Base-by-base conservation (phyloP, 345 rosid species). In the Orychophragmus violaceus region DNA sequence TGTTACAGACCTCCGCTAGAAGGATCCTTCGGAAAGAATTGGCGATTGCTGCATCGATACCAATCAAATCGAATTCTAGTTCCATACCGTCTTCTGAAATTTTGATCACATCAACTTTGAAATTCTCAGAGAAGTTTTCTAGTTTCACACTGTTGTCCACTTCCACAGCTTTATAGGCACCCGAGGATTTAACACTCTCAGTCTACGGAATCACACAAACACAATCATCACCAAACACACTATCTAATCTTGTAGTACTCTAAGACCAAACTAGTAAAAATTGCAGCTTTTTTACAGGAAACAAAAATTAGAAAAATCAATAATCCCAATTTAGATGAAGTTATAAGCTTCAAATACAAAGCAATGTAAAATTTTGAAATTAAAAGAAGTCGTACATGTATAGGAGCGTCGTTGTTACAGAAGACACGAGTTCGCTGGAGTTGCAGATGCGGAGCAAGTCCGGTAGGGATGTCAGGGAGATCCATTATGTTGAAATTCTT, bases 21-120 rank as follows among this genome's bases (percentile, higher is more conserved):
- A 94, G 96, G 30, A 94, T 86, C 80, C 99, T 87, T 64, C 99
- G 80, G 54, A 94, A 88, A 8, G 97, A 87, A 74, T 94, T 94
- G 39, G 97, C 99, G 51, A 94, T 68, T 7, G 96, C 73, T 42
- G 95, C 82, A 82, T 84, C 81, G 42, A 90, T 82, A 71, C 99
- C 97, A 3, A 87, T 78, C 89, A 94, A 79, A 70, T 92, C 99
- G 59, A 94, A 88, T 13, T 80, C 90, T 77, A 94, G 79, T 24
- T 84, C 95, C 76, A 83, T 85, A 14, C 84, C 88, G 5, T 86
- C 83, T 39, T 79, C 56, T 5, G 82, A 68, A 5, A 79, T 73
- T 25, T 71, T 64, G 56, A 68, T 77, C 45, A 88, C 86, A 48
- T 88, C 79, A 3, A 85, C 83, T 83, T 62, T 82, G 68, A 90